Percentiles rank a stretch among this genome's conserved stretches.
phyloP scores from a whole-genome alignment of 192 early-diverging fungal species.

The Phlyctochytrium planicorne region DNA sequence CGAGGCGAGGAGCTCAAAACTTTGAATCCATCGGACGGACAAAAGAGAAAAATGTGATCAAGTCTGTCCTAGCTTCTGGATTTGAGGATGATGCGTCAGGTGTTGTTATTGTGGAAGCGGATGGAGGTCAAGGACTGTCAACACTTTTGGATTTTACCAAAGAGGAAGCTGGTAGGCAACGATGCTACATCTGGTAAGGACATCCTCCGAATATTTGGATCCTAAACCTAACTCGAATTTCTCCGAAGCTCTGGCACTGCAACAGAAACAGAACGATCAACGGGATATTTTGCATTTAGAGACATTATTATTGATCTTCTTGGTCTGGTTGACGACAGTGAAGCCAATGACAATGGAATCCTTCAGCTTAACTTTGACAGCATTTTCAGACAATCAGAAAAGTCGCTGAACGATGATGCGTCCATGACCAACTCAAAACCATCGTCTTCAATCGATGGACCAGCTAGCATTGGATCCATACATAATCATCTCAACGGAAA shows the following conservation, averaged over 20 bases:
- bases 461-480: not conserved
- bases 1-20: slow-evolving; percentile 7
- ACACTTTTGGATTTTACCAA: slow-evolving; percentile 44
- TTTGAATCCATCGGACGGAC: slow-evolving; percentile 28
- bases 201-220: not conserved
- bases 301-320: slow-evolving; percentile 43
- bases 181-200: slow-evolving; percentile 39
- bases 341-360: slow-evolving; percentile 19
- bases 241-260: slow-evolving; percentile 28
- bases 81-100: slow-evolving; percentile 15
- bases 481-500: not conserved
- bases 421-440: not conserved
- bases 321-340: slow-evolving; percentile 26
- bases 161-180: slow-evolving; percentile 34
- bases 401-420: not conserved
- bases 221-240: slow-evolving; percentile 12
- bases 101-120: slow-evolving; percentile 46
- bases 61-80: slow-evolving; percentile 16
- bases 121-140: slow-evolving; percentile 50
- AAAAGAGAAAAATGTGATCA: slow-evolving; percentile 39
- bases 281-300: slow-evolving; percentile 43
- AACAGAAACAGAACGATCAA: slow-evolving; percentile 45
- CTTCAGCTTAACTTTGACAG: slow-evolving; percentile 11
- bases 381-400: not conserved
- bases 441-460: not conserved